Evolutionary conservation across 768 basidiomycete genomes (phyloP).

Genomic region (Filobasidium floriforme): DNA sequence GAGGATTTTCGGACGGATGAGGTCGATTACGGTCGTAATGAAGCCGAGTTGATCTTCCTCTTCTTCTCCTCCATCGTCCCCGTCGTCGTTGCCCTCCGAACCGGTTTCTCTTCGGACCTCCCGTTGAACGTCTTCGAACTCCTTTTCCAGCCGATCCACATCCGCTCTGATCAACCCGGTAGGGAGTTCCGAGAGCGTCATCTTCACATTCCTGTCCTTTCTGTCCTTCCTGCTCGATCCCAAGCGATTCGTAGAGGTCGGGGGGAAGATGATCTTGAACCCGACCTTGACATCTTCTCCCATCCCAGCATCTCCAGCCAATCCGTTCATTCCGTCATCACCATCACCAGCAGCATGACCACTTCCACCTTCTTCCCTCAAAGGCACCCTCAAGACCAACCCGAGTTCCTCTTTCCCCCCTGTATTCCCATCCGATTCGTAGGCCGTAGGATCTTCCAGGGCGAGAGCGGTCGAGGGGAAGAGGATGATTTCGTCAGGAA

Average conservation of each 20-base stretch:
- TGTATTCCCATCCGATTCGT: neutral
- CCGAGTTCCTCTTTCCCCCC: neutral
- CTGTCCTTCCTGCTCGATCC: too few species aligned
- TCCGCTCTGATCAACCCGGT: too few species aligned
- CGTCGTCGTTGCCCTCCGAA: neutral
- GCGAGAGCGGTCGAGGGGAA: constrained; percentile 14
- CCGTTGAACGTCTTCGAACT: too few species aligned
- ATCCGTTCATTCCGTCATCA: neutral
- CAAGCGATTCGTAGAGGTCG: too few species aligned
- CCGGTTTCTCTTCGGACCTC: too few species aligned
- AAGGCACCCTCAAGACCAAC: neutral
- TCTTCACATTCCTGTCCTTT: too few species aligned
- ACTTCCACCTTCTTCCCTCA: neutral
- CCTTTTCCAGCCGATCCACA: too few species aligned
- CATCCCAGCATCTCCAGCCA: neutral
- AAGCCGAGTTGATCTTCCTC: neutral
- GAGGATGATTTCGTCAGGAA: constrained; percentile 32
- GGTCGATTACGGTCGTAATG: neutral
- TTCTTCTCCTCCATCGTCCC: neutral
- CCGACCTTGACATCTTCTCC: neutral
- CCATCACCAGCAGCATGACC: neutral
- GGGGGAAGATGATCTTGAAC: neutral
- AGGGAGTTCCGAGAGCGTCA: too few species aligned
- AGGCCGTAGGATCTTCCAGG: neutral
- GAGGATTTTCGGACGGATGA: neutral